Conservation (phyloP, 192 early-diverging fungal species). For the Coemansia sp. region DNA sequence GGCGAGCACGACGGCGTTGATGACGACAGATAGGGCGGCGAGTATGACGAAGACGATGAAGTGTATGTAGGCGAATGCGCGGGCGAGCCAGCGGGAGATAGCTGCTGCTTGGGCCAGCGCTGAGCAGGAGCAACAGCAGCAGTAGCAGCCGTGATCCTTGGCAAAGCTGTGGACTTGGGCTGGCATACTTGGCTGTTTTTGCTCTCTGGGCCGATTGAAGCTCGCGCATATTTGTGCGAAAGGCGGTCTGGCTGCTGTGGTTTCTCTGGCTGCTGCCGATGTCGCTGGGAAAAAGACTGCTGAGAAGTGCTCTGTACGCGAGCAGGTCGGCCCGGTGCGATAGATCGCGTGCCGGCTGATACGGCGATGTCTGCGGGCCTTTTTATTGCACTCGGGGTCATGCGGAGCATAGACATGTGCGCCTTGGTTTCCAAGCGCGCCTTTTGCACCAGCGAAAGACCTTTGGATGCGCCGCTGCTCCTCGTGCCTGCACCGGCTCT, state of each 20-base stretch:
- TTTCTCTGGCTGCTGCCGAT: neutral
- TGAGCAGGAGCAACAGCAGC: neutral
- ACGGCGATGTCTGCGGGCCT: neutral
- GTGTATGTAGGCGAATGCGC: constrained; percentile 34
- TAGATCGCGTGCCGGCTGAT: neutral
- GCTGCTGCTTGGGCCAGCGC: neutral
- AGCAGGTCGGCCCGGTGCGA: neutral
- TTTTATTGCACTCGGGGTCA: neutral
- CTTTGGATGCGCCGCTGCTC: neutral
- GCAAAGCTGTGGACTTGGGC: neutral
- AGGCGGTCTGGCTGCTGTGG: too few species aligned
- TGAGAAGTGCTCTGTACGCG: neutral
- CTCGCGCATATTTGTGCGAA: neutral
- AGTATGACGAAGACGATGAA: constrained; percentile 24
- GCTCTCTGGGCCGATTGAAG: neutral
- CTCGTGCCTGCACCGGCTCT: constrained; percentile 1
- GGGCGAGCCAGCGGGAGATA: constrained; percentile 36
- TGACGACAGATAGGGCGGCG: constrained; percentile 20
- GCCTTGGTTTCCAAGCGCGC: constrained; percentile 34
- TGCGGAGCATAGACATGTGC: constrained; percentile 30
- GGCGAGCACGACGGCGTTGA: constrained; percentile 25
- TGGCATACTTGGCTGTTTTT: neutral
- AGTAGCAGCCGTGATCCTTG: too few species aligned
- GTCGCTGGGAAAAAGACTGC: too few species aligned
- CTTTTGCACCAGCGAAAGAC: constrained; percentile 29